phyloP scores from a whole-genome alignment of 2,329 filamentous ascomycete species.

The Helminthosporium solani region DNA sequence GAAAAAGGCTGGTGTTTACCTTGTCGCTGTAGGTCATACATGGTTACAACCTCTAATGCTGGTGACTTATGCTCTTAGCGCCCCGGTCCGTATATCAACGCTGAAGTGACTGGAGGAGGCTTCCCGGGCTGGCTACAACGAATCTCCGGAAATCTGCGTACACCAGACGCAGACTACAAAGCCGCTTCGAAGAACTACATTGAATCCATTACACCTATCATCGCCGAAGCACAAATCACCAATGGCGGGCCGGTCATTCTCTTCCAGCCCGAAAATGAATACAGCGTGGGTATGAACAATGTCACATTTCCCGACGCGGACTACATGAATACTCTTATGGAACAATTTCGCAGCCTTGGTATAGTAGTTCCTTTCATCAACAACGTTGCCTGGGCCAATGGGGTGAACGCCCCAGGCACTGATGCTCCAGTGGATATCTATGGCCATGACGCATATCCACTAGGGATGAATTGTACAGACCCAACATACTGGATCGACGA shows the following conservation, averaged over 20 bases:
- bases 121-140: constrained; percentile 77
- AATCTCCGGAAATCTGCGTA: constrained; percentile 62
- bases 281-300: constrained; percentile 54
- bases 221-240: constrained; percentile 75
- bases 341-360: constrained; percentile 65
- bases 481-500: constrained; percentile 60
- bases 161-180: constrained; percentile 61
- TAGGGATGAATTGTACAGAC: constrained; percentile 60
- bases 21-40: constrained; percentile 56
- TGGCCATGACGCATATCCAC: constrained; percentile 63
- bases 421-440: constrained; percentile 61
- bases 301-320: constrained; percentile 60
- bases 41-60: constrained; percentile 9
- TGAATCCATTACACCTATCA: constrained; percentile 61
- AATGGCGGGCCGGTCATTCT: constrained; percentile 77
- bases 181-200: constrained; percentile 60
- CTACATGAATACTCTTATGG: constrained; percentile 69
- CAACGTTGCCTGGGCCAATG: constrained; percentile 63
- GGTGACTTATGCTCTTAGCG: constrained; percentile 14
- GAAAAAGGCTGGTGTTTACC: constrained; percentile 68
- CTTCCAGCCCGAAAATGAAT: constrained; percentile 79
- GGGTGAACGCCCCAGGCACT: constrained; percentile 63
- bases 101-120: constrained; percentile 71
- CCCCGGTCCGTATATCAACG: constrained; percentile 73
- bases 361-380: constrained; percentile 72